phyloP scores from a whole-genome alignment of 208 protist species.

The Wallacemonas sp. region DNA sequence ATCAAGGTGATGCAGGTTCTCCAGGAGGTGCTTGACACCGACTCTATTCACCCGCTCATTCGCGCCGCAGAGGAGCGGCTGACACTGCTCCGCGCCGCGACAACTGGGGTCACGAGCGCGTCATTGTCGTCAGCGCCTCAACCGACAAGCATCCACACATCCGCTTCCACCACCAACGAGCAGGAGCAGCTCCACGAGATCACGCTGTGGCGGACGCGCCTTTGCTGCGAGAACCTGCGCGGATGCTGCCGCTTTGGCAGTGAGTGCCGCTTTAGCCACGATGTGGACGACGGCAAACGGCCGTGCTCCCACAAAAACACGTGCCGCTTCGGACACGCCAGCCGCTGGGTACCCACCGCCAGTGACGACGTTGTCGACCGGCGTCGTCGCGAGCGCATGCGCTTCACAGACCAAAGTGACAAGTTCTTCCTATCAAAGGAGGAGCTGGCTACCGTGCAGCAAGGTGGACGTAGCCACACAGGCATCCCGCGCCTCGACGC shows the following conservation, averaged over 20 bases:
- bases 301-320: slow-evolving; percentile 65
- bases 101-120: neutral
- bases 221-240: slow-evolving; percentile 69
- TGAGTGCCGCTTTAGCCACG: slow-evolving; percentile 66
- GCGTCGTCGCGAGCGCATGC: neutral
- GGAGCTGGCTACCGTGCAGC: slow-evolving; percentile 8
- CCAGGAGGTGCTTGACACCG: slow-evolving; percentile 63
- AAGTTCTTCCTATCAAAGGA: slow-evolving; percentile 11
- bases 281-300: slow-evolving; percentile 54
- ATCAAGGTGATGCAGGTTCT: slow-evolving; percentile 64
- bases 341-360: slow-evolving; percentile 46
- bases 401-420: neutral
- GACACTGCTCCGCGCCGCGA: neutral
- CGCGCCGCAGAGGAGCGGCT: slow-evolving; percentile 64
- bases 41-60: slow-evolving; percentile 75
- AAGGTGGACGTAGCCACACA: slow-evolving; percentile 19
- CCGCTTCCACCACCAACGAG: neutral
- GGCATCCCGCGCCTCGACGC: slow-evolving; percentile 22
- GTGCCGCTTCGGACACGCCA: slow-evolving; percentile 56
- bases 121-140: neutral
- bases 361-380: slow-evolving; percentile 19
- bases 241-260: slow-evolving; percentile 33
- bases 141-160: neutral
- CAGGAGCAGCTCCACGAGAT: slow-evolving; percentile 28
- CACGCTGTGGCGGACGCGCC: slow-evolving; percentile 53